Percentiles rank a stretch among this genome's conserved stretches.
Conservation (phyloP, 768 basidiomycete species). For the Auriscalpium microsporum region DNA sequence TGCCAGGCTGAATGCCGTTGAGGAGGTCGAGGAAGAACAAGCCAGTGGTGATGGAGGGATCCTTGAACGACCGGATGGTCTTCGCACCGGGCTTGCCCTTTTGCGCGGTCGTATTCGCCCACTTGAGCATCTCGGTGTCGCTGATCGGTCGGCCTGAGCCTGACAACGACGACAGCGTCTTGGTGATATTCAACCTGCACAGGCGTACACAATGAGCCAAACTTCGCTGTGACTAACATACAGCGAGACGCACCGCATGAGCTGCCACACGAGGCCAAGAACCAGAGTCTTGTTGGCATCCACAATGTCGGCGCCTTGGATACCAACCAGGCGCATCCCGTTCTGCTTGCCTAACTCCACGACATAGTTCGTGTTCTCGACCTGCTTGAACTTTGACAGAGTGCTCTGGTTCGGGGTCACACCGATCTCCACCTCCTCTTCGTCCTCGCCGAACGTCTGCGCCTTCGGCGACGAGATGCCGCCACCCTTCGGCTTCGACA, state of each 20-base stretch:
- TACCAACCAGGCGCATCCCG: conserved; percentile 92
- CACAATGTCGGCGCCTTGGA: conserved; percentile 96
- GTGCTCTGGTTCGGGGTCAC: conserved; percentile 78
- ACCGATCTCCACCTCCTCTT: conserved; percentile 72
- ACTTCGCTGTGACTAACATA: background rate
- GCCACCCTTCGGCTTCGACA: conserved; percentile 78
- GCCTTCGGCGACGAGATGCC: conserved; percentile 35
- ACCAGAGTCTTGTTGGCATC: conserved; percentile 91
- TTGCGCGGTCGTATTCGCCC: conserved; percentile 90
- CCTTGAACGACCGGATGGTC: conserved; percentile 88
- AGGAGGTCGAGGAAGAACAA: conserved; percentile 91
- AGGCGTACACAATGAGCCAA: background rate
- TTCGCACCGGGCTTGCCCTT: conserved; percentile 48
- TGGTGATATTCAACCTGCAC: conserved; percentile 73
- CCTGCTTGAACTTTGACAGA: conserved; percentile 91
- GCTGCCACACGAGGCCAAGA: conserved; percentile 94
- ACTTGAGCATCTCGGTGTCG: conserved; percentile 90
- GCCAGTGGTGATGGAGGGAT: conserved; percentile 79
- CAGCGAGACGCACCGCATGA: conserved; percentile 64
- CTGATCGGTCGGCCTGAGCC: conserved; percentile 74
- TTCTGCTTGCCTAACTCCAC: conserved; percentile 91
- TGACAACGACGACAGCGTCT: conserved; percentile 75
- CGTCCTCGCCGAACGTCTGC: conserved; percentile 45
- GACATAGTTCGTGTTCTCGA: conserved; percentile 96
- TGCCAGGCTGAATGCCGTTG: conserved; percentile 86